phyloP scores from a whole-genome alignment of 345 rosid genomes.

The Theobroma cacao region DNA sequence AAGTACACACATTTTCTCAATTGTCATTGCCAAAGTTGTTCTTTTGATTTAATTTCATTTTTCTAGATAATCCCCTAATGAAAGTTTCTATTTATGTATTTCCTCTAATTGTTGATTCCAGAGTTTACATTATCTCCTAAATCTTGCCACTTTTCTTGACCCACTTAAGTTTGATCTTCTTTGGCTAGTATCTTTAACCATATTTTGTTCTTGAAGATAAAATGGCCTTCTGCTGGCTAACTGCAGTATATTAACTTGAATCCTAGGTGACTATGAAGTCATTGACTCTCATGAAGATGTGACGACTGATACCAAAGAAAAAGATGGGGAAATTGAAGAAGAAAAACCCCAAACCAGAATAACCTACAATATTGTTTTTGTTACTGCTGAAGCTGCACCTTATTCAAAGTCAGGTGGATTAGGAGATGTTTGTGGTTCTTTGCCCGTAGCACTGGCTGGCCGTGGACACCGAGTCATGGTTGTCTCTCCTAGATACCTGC shows the following conservation, averaged over 20 bases:
- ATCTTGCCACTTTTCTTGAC: not conserved
- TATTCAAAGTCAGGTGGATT: constrained; percentile 96
- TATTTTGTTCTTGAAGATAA: not conserved
- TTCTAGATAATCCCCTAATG: not conserved
- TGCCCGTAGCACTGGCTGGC: constrained; percentile 74
- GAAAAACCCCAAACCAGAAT: constrained; percentile 31
- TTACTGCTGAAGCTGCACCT: constrained; percentile 93
- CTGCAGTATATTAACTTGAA: constrained; percentile 5
- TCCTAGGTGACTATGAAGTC: constrained; percentile 36
- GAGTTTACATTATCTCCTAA: not conserved
- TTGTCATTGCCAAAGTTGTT: not conserved
- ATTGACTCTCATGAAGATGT: constrained; percentile 25
- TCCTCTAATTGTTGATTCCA: not conserved
- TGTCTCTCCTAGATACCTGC: constrained; percentile 74
- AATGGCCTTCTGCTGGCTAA: constrained; percentile 1
- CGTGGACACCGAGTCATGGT: constrained; percentile 97
- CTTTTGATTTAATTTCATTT: not conserved
- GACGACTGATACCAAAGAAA: constrained; percentile 17
- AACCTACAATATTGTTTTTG: constrained; percentile 60
- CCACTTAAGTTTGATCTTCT: not conserved
- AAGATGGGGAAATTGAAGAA: constrained; percentile 30
- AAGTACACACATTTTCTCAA: not conserved
- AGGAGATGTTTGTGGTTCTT: constrained; percentile 96
- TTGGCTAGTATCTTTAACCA: not conserved
- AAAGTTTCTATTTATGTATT: not conserved